A percentile compares a stretch with the other conserved stretches of the same genome.
Evolutionary conservation across 2,329 filamentous ascomycete species (phyloP).

Genomic region (Dactylellina drechsleri): DNA sequence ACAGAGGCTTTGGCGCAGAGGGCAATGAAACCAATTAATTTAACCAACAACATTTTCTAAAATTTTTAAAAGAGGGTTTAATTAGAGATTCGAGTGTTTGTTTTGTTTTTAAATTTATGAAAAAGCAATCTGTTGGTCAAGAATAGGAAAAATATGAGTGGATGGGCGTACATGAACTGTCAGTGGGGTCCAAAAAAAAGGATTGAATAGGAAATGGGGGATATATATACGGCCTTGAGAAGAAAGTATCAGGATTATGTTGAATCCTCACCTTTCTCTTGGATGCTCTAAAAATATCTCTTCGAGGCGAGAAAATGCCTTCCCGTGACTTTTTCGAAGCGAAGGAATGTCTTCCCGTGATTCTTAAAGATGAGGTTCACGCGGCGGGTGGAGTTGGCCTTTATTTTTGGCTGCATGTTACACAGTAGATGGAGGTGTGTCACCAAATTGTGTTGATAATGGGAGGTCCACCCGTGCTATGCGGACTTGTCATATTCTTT

Average conservation of each 20-base stretch:
- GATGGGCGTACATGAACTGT: background rate
- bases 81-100: background rate
- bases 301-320: background rate
- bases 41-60: conserved; percentile 4
- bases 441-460: background rate
- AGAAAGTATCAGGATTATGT: background rate
- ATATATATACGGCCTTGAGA: conserved; percentile 13
- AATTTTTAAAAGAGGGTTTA: conserved; percentile 4
- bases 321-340: background rate
- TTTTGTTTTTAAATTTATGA: conserved; percentile 1
- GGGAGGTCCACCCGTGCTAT: too few relatives aligned
- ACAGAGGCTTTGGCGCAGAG: background rate
- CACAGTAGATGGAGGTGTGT: background rate
- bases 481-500: too few relatives aligned
- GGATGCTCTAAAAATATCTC: too few relatives aligned
- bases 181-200: background rate
- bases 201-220: conserved; percentile 3
- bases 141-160: background rate
- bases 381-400: background rate
- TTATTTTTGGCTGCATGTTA: background rate
- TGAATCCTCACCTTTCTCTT: too few relatives aligned
- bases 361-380: background rate
- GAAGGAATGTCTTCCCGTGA: background rate
- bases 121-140: background rate
- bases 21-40: conserved; percentile 8